Conservation (phyloP, 306 rosid genomes). For the Quercus rubra region DNA sequence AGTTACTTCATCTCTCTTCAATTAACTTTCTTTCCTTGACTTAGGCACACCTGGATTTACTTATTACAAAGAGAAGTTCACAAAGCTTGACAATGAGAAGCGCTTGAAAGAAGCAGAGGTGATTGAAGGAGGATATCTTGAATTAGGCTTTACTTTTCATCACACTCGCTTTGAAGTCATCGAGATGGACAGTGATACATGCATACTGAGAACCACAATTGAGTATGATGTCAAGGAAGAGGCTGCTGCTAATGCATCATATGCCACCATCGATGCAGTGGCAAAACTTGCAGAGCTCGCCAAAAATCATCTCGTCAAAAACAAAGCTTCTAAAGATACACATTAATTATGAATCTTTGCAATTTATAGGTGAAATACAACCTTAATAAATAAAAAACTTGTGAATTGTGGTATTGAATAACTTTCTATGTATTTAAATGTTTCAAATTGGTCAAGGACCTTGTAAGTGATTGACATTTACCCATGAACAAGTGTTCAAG, state of each 20-base stretch:
- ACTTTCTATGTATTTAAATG: no score
- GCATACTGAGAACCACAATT: constrained; percentile 21
- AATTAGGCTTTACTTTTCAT: constrained; percentile 23
- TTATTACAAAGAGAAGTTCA: constrained; percentile 27
- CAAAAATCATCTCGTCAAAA: constrained; percentile 3
- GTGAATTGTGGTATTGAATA: no score
- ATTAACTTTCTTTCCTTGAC: background rate
- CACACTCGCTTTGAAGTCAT: constrained; percentile 21
- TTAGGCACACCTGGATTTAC: background rate
- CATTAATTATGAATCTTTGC: background rate
- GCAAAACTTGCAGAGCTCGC: constrained; percentile 16
- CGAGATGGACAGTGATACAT: constrained; percentile 9
- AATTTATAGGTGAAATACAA: no score
- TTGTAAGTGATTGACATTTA: no score
- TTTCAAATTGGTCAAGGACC: no score
- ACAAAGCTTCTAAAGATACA: background rate
- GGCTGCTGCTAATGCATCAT: constrained; percentile 30
- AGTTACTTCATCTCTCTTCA: no score
- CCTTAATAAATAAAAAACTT: no score
- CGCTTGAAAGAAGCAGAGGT: constrained; percentile 27
- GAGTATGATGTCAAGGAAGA: constrained; percentile 41
- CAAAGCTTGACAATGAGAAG: constrained; percentile 25
- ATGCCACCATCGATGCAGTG: constrained; percentile 10
- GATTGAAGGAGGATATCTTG: constrained; percentile 37
- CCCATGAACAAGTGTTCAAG: no score